Evolutionary conservation across 1,284 basidiomycete species (phyloP).

Genomic region (Irpex sp.): DNA sequence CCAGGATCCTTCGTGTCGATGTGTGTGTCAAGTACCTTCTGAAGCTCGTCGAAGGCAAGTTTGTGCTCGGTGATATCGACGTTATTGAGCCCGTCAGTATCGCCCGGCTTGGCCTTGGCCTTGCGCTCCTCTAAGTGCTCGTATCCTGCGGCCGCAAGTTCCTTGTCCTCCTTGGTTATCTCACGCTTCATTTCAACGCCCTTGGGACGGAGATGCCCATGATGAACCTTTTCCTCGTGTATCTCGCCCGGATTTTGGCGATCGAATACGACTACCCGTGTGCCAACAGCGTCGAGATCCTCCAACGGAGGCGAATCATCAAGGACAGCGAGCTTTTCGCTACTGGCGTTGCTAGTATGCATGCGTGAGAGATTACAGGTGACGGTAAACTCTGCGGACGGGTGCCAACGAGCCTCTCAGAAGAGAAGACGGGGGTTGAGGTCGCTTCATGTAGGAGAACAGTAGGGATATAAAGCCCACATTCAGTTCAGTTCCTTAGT

Average conservation of each 20-base stretch:
- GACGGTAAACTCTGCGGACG: constrained; percentile 1
- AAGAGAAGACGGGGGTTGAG: background rate
- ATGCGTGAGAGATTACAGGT: constrained; percentile 14
- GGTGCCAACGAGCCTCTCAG: background rate
- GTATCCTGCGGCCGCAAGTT: constrained; percentile 63
- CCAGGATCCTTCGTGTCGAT: constrained; percentile 50
- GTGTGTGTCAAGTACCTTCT: constrained; percentile 38
- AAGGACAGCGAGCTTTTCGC: constrained; percentile 14
- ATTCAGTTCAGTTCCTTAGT: background rate
- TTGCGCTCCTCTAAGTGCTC: constrained; percentile 49
- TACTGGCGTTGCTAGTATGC: constrained; percentile 5
- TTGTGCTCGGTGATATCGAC: constrained; percentile 55
- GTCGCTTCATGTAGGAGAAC: constrained; percentile 6
- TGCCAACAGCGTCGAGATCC: constrained; percentile 18
- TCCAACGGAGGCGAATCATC: constrained; percentile 12
- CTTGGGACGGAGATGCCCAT: constrained; percentile 34
- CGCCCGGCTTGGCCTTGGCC: constrained; percentile 31
- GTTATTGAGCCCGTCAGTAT: constrained; percentile 26
- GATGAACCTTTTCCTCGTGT: constrained; percentile 36
- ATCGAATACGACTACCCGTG: constrained; percentile 38
- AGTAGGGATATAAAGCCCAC: background rate
- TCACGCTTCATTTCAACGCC: constrained; percentile 56
- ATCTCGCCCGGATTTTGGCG: constrained; percentile 29
- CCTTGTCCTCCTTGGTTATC: constrained; percentile 60
- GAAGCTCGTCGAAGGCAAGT: constrained; percentile 38